A percentile compares a stretch with the other conserved stretches of the same genome.
Conservation (phyloP, 2,329 filamentous ascomycete species). For the Ophiocordyceps camponoti-leonardi region DNA sequence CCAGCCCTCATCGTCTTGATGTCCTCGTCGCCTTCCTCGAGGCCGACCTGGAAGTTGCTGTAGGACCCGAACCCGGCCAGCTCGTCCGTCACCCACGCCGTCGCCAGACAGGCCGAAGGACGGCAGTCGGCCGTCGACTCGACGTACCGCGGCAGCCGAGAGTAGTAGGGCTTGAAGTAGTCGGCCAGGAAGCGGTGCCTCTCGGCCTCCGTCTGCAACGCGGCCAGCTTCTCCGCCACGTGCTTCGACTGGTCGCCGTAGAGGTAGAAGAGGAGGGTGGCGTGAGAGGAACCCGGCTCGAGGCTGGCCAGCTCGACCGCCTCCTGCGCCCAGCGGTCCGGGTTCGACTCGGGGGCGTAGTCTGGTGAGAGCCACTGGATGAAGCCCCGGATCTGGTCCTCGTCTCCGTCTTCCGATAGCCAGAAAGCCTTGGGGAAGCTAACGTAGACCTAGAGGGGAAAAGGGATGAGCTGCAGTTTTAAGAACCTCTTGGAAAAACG, state of each 20-base stretch:
- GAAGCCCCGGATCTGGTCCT: conserved; percentile 42
- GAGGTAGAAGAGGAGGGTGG: conserved; percentile 73
- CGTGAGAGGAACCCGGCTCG: conserved; percentile 40
- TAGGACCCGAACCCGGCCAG: conserved; percentile 73
- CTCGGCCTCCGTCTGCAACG: conserved; percentile 23
- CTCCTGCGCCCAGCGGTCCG: conserved; percentile 55
- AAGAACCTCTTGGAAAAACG: background rate
- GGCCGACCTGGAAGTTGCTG: conserved; percentile 65
- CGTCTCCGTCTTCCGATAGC: conserved; percentile 25
- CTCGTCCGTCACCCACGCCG: conserved; percentile 62
- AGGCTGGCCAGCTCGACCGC: conserved; percentile 61
- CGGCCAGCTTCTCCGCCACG: conserved; percentile 28
- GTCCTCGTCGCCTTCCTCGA: conserved; percentile 53
- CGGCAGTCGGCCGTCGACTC: conserved; percentile 34
- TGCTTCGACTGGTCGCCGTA: conserved; percentile 44
- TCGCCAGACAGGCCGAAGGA: conserved; percentile 48
- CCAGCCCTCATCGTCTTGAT: conserved; percentile 48
- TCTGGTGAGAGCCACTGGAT: conserved; percentile 57
- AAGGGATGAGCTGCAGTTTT: background rate
- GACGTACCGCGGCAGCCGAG: conserved; percentile 52
- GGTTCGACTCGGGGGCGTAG: conserved; percentile 47
- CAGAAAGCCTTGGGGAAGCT: conserved; percentile 66
- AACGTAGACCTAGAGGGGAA: conserved; percentile 32
- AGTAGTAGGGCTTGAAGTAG: conserved; percentile 67
- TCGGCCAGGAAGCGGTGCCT: conserved; percentile 37